Evolutionary conservation across 495 filamentous ascomycete species (phyloP), one percentile per base, ranked within the genome.

Genomic region (Hypoxylon lienhwacheense): DNA sequence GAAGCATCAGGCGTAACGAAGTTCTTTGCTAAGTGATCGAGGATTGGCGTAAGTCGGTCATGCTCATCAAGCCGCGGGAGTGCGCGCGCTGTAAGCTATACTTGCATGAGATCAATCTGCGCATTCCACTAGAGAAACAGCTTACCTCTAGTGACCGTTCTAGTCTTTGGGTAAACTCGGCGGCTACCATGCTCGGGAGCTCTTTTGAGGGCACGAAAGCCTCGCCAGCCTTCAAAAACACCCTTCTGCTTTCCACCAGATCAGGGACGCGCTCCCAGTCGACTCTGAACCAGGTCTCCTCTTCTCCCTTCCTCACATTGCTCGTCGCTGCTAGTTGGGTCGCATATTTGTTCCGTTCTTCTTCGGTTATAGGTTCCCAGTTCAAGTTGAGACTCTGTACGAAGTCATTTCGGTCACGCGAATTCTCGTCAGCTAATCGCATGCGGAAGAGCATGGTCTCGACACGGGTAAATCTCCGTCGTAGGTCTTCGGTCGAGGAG

Each of bases 41-140:
- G 80, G 66, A 99, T 97, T 0, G 95, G 95, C 1, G 88, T 87
- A 12, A 99, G 81, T 25, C 95, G 88, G 69, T 97, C 91, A 66
- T 99, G 93, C 74, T 99, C 95, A 64, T 99, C 95, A 12, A 99
- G 79, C 1, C 91, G 85, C 0, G 95, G 95, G 5, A 97, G 79
- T 3, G 90, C 90, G 33, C 91, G 86, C 20, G 90, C 85, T 4
- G 95, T 96, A 21, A 92, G 77, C 85, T 92, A 36, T 16, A 14
- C 11, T 16, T 4, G 2, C n/a, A 29, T 69, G 12, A 69, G 50
- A 21, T 20, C 19, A 41, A 4, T 34, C 31, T 42, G 31, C 7
- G 36, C 31, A 7, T 22, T 10, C 3, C n/a, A 11, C 20, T 7
- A 44, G 21, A 26, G 33, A 16, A 14, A 29, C 44, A 32, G 68